phyloP scores from a whole-genome alignment of 2,329 filamentous ascomycete species.

The Albophoma yamanashiensis region DNA sequence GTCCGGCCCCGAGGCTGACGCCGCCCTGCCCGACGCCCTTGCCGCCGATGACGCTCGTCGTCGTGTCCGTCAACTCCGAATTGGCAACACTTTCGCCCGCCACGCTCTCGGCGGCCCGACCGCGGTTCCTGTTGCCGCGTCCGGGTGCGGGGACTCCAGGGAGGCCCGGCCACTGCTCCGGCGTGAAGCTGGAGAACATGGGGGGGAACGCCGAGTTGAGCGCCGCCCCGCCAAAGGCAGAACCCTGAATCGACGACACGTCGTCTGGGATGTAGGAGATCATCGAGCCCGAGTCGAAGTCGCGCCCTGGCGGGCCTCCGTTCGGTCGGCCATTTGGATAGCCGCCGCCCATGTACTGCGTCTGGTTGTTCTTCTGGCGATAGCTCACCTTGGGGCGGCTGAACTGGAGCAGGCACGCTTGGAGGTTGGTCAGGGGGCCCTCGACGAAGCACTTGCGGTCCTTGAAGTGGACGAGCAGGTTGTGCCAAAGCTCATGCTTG shows the following conservation, averaged over 20 bases:
- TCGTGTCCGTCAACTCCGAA: slow-evolving; percentile 80
- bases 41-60: slow-evolving; percentile 64
- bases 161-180: slow-evolving; percentile 80
- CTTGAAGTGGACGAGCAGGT: slow-evolving; percentile 91
- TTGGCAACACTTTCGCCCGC: slow-evolving; percentile 89
- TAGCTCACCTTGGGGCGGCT: slow-evolving; percentile 87
- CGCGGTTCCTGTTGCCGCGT: slow-evolving; percentile 57
- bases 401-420: slow-evolving; percentile 90
- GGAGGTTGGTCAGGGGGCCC: slow-evolving; percentile 89
- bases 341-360: slow-evolving; percentile 47
- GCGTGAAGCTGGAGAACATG: slow-evolving; percentile 88
- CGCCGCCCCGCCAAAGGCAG: slow-evolving; percentile 76
- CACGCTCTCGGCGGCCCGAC: slow-evolving; percentile 62
- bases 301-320: slow-evolving; percentile 31
- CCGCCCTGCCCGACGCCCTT: slow-evolving; percentile 74
- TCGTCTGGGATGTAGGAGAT: slow-evolving; percentile 95
- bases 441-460: slow-evolving; percentile 93
- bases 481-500: slow-evolving; percentile 97
- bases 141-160: slow-evolving; percentile 49
- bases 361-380: slow-evolving; percentile 74
- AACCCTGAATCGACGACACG: slow-evolving; percentile 91
- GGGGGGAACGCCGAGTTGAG: slow-evolving; percentile 68
- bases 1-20: slow-evolving; percentile 72
- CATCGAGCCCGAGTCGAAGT: slow-evolving; percentile 74
- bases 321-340: slow-evolving; percentile 31